Evolutionary conservation across 164 flowering plant genomes (phyloP).

Genomic region (Magnolia sinica): DNA sequence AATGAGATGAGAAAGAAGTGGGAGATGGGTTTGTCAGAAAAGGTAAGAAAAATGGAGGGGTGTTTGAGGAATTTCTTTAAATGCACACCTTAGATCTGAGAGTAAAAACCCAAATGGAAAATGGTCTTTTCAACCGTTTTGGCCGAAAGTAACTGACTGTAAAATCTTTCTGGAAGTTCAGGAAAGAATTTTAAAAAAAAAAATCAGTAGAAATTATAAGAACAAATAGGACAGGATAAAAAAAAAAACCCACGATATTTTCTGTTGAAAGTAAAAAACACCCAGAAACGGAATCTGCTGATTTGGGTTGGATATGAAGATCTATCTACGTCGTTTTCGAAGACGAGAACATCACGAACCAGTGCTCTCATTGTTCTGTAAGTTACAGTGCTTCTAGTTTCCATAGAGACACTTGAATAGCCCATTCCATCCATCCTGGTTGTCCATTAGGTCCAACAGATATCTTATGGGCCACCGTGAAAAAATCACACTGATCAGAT

Average conservation of each 20-base stretch:
- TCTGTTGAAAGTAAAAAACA: not conserved
- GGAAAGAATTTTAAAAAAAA: not conserved
- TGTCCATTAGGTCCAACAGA: too few relatives aligned
- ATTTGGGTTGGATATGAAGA: not conserved
- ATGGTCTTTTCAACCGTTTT: not conserved
- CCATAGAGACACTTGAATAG: too few relatives aligned
- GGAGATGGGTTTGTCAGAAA: not conserved
- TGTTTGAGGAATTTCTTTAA: not conserved
- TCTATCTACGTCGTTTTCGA: not conserved
- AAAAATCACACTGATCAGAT: too few relatives aligned
- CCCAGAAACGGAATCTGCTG: not conserved
- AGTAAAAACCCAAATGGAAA: not conserved
- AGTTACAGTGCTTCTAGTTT: too few relatives aligned
- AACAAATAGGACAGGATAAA: not conserved
- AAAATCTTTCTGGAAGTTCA: not conserved
- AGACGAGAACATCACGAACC: too few relatives aligned
- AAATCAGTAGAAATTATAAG: not conserved
- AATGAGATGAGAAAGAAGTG: not conserved
- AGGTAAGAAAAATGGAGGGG: not conserved
- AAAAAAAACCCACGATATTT: not conserved
- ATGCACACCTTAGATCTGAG: not conserved
- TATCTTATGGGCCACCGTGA: too few relatives aligned
- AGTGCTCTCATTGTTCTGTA: too few relatives aligned
- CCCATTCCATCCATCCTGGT: too few relatives aligned
- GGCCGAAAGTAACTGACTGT: not conserved